Evolutionary conservation across 2,329 filamentous ascomycete genomes (phyloP), one percentile per base, ranked within the genome.

Genomic region (Penicillium sp.): DNA sequence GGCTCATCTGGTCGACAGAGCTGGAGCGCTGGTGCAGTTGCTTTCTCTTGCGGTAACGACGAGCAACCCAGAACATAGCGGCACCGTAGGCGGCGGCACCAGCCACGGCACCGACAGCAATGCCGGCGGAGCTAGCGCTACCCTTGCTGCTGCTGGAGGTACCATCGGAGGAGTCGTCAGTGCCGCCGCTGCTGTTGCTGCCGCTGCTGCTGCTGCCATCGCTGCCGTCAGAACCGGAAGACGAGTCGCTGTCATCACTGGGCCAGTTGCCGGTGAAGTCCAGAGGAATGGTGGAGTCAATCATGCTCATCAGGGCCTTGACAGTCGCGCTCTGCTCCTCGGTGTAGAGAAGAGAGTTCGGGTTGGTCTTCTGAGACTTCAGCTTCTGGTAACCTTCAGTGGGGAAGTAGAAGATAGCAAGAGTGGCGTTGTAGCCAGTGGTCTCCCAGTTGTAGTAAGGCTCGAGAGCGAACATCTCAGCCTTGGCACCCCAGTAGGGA

Each of bases 61-160:
- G 88, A 49, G 93, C 93, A 64, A 96, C 86, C 69, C 95, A 87
- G 79, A 96, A 93, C 93, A 97, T 96, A 73, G 91, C 92, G 13
- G 90, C 90, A 70, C 92, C 93, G 66, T 96, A 96, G n/a, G 91
- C 87, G 50, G 88, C 89, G 43, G 90, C 91, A 69, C 92, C 87
- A 44, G 85, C 84, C 31, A 93, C 85, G 26, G 90, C 89, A 67
- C 90, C 91, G 22, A 91, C 82, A 55, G 89, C 90, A 68, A 96
- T 90, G 69, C 77, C 84, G 62, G 79, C 85, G 68, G 80, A 88
- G 73, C 74, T 79, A 31, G 73, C 68, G 51, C 70, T 71, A 41
- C 71, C 65, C 48, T 71, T 72, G 24, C 71, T 69, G 57, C 63
- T 70, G 66, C 75, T 75, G 47, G 78, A 79, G 55, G 83, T 81